Percentiles rank a stretch among this genome's conserved stretches.
These are phyloP conservation scores for Colletotrichum phormii DNA, from an alignment of 2,329 filamentous ascomycete species.

Conservation along the genomic window DNA sequence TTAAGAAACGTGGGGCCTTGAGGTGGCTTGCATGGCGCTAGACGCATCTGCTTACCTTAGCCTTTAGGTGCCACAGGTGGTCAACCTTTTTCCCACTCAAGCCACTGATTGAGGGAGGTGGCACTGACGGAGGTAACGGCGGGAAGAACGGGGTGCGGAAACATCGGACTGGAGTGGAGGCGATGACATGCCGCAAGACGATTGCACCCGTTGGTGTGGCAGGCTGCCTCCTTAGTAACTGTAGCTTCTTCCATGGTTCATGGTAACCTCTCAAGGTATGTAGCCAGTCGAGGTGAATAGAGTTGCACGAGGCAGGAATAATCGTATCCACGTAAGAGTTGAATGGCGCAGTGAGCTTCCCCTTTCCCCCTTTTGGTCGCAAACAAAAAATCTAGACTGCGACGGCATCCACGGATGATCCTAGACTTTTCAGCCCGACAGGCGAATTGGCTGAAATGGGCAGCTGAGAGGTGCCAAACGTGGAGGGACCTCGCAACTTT, in stretches of 20 bases:
- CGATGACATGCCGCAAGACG: not conserved
- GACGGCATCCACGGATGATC: constrained; percentile 20
- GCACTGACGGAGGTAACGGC: not conserved
- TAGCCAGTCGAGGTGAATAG: not conserved
- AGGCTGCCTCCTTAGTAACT: constrained; percentile 7
- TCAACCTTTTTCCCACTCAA: no score
- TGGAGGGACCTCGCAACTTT: not conserved
- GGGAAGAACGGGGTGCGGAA: constrained; percentile 23
- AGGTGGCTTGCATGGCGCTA: constrained; percentile 20
- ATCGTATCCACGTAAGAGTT: not conserved
- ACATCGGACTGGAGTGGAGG: constrained; percentile 29
- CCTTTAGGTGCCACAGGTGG: not conserved
- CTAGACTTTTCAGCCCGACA: constrained; percentile 16
- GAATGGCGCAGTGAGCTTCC: not conserved
- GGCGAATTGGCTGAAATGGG: not conserved
- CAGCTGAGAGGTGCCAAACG: not conserved
- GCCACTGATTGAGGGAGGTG: no score
- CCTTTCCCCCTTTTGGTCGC: not conserved
- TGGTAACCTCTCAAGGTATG: not conserved
- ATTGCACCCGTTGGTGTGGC: not conserved
- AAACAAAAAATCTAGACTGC: not conserved
- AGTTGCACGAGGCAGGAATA: not conserved
- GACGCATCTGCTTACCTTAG: not conserved
- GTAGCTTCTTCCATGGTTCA: not conserved
- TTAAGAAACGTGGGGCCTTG: not conserved